phyloP scores from a whole-genome alignment of 2,329 filamentous ascomycete species.

The Calonectria pteridis region DNA sequence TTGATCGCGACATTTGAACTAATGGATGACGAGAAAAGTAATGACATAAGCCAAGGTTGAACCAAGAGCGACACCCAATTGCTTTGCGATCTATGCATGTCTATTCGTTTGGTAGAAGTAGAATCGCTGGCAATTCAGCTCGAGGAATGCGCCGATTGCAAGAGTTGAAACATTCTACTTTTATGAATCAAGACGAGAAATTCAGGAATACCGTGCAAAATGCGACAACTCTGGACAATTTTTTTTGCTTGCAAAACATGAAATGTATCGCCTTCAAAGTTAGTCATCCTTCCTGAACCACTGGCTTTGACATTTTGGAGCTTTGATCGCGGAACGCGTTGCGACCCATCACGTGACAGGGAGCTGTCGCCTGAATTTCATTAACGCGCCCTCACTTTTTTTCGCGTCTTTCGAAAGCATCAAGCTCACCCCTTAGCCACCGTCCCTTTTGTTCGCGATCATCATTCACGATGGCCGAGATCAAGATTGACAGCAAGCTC shows the following conservation, averaged over 20 bases:
- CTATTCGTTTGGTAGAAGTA: background rate
- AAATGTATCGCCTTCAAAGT: background rate
- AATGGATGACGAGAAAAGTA: background rate
- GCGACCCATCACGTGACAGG: conserved; percentile 51
- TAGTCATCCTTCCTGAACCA: background rate
- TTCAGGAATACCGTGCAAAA: background rate
- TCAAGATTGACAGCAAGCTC: conserved; percentile 92
- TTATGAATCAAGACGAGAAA: background rate
- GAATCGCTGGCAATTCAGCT: background rate
- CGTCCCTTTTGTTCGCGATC: conserved; percentile 46
- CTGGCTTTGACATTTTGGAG: conserved; percentile 20
- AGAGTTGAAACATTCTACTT: background rate
- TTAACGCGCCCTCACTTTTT: conserved; percentile 58
- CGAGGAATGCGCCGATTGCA: background rate
- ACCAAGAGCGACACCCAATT: background rate
- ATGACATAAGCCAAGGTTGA: background rate
- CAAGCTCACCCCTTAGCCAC: conserved; percentile 40
- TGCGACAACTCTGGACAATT: background rate
- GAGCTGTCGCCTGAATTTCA: conserved; percentile 45
- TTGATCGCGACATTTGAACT: background rate
- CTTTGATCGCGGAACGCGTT: conserved; percentile 45
- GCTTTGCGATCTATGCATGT: background rate
- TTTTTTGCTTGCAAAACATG: background rate
- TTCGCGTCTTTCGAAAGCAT: conserved; percentile 52
- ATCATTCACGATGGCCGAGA: conserved; percentile 75